phyloP scores from a whole-genome alignment of 2,329 filamentous ascomycete species.

The Aspergillus ibericus region DNA sequence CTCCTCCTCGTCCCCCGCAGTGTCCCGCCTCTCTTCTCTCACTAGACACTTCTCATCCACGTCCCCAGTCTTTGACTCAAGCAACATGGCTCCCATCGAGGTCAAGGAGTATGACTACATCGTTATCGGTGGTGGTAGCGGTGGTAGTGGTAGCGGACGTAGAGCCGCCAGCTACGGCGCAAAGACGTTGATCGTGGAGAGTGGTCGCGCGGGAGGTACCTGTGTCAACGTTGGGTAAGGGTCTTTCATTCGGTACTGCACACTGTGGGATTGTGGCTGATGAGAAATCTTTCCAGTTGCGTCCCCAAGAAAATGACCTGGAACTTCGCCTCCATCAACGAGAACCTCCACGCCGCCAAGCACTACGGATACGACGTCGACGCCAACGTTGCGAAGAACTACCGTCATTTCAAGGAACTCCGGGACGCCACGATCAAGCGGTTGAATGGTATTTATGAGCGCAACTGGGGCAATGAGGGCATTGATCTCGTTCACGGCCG shows the following conservation, averaged over 20 bases:
- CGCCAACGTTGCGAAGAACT: conserved; percentile 45
- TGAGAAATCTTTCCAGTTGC: conserved; percentile 36
- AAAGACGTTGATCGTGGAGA: conserved; percentile 54
- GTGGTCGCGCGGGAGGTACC: conserved; percentile 49
- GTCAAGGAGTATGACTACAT: conserved; percentile 56
- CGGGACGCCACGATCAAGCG: conserved; percentile 48
- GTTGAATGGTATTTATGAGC: conserved; percentile 51
- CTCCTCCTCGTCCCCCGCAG: conserved; percentile 15
- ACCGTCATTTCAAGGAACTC: conserved; percentile 49
- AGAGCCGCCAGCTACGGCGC: conserved; percentile 53
- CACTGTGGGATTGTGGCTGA: not conserved
- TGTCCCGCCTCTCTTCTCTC: conserved; percentile 40
- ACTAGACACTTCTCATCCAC: conserved; percentile 44
- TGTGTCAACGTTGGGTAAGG: conserved; percentile 57
- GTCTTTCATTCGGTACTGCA: not conserved
- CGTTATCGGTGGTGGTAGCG: conserved; percentile 56
- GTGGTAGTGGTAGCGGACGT: conserved; percentile 52
- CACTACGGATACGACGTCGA: conserved; percentile 52
- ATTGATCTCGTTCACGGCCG: conserved; percentile 53
- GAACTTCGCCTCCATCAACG: conserved; percentile 53
- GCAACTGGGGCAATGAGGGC: conserved; percentile 51
- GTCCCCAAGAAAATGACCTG: conserved; percentile 56
- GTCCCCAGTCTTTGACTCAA: conserved; percentile 23
- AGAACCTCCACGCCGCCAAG: conserved; percentile 47
- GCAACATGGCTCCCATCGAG: conserved; percentile 48